Evolutionary conservation across 2,329 filamentous ascomycete species (phyloP), one percentile per base, ranked within the genome.

Genomic region (Chrysosphaeria jannelii): DNA sequence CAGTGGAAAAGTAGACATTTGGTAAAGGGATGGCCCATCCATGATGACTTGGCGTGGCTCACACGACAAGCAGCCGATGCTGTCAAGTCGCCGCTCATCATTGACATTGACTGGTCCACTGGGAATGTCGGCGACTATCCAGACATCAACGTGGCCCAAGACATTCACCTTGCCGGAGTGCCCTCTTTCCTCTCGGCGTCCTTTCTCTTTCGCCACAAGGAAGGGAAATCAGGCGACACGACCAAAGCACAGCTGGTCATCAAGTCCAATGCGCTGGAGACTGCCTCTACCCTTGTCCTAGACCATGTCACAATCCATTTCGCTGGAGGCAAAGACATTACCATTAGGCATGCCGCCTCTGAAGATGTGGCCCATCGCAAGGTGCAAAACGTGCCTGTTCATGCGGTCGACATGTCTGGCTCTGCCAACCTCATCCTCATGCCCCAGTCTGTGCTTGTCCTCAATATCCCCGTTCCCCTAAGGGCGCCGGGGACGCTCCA

Each of bases 381-480:
- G 14, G 24, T 19, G 6, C 13, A 6, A 8, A 17, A 16, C 10
- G 21, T 19, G 2, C 5, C 13, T 10, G 21, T 18, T 5, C 21
- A n/a, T n/a, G n/a, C n/a, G n/a, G n/a, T n/a, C n/a, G n/a, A n/a
- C n/a, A n/a, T 29, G 10, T 8, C 13, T 11, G 31, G 27, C 11
- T 36, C 44, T 8, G 54, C 57, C 6, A 51, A 79, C 38, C 43
- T 91, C 25, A 61, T 52, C 0, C 43, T 91, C 20, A 41, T 44
- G 8, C 58, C 76, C 9, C 64, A 63, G 1, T 57, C 71, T 29
- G 69, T 54, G 6, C 62, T 58, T 25, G 58, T 79, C 1, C 68
- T 72, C 30, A 61, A 71, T 33, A 53, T 90, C 34, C 57, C 54
- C 6, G 57, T 76, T 27, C 59, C 67, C 3, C 54, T 90, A 10